Evolutionary conservation across 2,329 filamentous ascomycete genomes (phyloP).

Genomic region (Fusarium armeniacum): DNA sequence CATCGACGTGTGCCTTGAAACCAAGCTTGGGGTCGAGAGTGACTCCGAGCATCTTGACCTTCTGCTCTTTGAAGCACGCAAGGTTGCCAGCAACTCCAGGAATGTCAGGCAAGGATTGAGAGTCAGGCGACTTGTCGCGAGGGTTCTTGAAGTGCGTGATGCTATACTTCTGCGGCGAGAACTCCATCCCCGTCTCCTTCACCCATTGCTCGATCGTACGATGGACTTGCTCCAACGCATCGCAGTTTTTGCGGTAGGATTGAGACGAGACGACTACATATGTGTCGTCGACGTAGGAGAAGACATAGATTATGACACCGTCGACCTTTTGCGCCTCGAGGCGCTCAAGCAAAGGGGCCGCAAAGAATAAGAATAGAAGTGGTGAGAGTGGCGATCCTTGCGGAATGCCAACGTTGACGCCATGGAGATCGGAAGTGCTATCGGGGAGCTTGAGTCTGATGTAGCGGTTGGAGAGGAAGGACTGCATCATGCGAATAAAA

Average conservation of each 20-base stretch:
- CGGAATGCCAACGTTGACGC: constrained; percentile 28
- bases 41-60: constrained; percentile 9
- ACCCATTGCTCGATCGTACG: background rate
- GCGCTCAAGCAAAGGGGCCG: background rate
- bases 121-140: background rate
- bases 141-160: background rate
- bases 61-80: background rate
- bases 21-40: background rate
- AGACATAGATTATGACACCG: background rate
- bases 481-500: constrained; percentile 12
- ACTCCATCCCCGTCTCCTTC: background rate
- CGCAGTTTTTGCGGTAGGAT: background rate
- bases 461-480: constrained; percentile 18
- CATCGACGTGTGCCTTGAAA: background rate
- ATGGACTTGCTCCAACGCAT: background rate
- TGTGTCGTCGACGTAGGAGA: background rate
- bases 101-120: background rate
- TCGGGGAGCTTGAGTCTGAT: constrained; percentile 10
- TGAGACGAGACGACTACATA: background rate
- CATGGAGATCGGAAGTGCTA: background rate
- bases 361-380: constrained; percentile 26
- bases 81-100: background rate
- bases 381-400: constrained; percentile 29
- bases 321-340: background rate
- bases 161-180: background rate